Evolutionary conservation across 495 filamentous ascomycete genomes (phyloP), one percentile per base, ranked within the genome.

Genomic region (Talaromyces stipitatus): DNA sequence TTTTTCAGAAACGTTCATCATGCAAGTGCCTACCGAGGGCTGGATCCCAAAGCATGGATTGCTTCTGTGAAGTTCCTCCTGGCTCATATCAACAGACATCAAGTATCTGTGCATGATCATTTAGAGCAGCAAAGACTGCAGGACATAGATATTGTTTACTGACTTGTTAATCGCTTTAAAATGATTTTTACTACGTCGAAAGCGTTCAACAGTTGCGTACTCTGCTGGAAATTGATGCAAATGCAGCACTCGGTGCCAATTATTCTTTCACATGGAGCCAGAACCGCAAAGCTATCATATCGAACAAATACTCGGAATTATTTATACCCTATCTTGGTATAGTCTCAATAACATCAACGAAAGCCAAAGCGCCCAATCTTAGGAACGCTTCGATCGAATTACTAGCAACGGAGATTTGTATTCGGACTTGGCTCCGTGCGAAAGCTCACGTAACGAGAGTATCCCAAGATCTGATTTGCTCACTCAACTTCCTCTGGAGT

Each of bases 31-130:
- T 81, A 77, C 65, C 76, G 78, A 26, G 63, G 73, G 2, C 58
- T 77, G 14, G 79, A 82, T 55, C 79, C 79, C 48, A 72, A 79
- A 58, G 76, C 62, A 16, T 81, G 81, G 63, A 73, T 68, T 0
- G 68, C 70, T 3, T 68, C 76, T 18, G 64, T 77, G 3, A 56
- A 75, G 5, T 64, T 82, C 16, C 59, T 78, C 2, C 66, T 81
- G n/a, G 66, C 72, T 16, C 69, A 79, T 46, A 62, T 80, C 18
- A 64, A 70, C 14, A 66, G 62, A 56, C 69, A 71, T 50, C 47
- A 62, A 14, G 59, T 61, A 3, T 45, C 57, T 11, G 55, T 58
- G 29, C 65, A 61, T 23, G 56, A 63, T 27, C 56, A 66, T 0
- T 62, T 75, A 14, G 70, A 69, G 30, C 57, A 62, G 14, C 72